These are phyloP conservation scores for Erysimum cheiri DNA, from an alignment of 441 rosid genomes.

Conservation along the genomic window DNA sequence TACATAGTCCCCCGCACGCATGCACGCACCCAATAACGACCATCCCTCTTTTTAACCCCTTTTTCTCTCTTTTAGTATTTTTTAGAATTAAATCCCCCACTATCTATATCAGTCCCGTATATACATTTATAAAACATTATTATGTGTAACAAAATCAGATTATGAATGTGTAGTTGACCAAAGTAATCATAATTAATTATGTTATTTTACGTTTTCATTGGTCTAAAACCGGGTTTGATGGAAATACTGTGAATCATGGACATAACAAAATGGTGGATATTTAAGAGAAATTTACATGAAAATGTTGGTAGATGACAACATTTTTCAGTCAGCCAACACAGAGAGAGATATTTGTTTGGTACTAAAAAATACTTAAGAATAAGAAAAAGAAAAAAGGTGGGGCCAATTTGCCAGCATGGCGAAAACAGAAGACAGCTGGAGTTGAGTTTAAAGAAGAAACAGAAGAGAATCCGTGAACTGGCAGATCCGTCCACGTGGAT, in stretches of 20 bases:
- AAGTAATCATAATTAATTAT: neutral
- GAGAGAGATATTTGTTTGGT: constrained; percentile 19
- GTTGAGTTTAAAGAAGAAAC: constrained; percentile 34
- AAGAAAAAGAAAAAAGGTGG: constrained; percentile 9
- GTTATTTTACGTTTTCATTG: neutral
- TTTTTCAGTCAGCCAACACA: constrained; percentile 15
- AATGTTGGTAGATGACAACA: constrained; percentile 39
- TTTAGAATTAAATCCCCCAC: constrained; percentile 17
- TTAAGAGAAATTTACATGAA: constrained; percentile 13
- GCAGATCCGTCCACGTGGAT: constrained; percentile 42
- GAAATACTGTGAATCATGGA: neutral
- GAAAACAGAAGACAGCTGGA: constrained; percentile 36
- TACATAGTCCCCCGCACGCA: constrained; percentile 46
- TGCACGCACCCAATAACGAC: constrained; percentile 41
- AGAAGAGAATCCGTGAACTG: constrained; percentile 42
- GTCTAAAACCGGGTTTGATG: neutral
- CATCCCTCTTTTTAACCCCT: constrained; percentile 31
- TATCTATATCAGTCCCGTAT: neutral
- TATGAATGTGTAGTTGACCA: constrained; percentile 28
- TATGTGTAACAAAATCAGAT: neutral
- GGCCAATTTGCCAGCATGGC: constrained; percentile 37
- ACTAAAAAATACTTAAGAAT: neutral
- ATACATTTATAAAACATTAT: neutral
- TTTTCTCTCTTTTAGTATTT: neutral
- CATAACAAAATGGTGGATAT: neutral